A percentile compares a stretch with the other conserved stretches of the same genome.
These are phyloP conservation scores for Fistulifera pelliculosa DNA, from an alignment of 108 stramenopile genomes.

Conservation along the genomic window DNA sequence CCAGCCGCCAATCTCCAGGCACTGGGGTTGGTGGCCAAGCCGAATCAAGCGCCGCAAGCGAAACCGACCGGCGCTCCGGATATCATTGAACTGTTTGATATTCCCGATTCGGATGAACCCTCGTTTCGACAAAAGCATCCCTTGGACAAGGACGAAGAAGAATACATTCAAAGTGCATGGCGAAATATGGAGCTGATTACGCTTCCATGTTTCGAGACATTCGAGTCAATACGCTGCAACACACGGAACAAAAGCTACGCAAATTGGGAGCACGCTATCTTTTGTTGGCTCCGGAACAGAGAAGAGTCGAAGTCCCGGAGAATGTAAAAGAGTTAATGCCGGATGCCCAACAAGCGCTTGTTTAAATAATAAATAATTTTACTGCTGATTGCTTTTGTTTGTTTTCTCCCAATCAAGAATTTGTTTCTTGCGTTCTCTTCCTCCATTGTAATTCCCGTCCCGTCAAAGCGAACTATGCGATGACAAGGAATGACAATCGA, in stretches of 20 bases:
- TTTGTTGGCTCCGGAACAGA: slow-evolving; percentile 44
- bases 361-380: no score
- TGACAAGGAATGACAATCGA: slow-evolving; percentile 7
- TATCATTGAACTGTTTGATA: slow-evolving; percentile 70
- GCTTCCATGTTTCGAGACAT: slow-evolving; percentile 60
- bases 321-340: slow-evolving; percentile 29
- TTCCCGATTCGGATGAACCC: slow-evolving; percentile 63
- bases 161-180: slow-evolving; percentile 62
- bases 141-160: slow-evolving; percentile 56
- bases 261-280: slow-evolving; percentile 68
- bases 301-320: slow-evolving; percentile 51
- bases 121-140: slow-evolving; percentile 27
- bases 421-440: slow-evolving; percentile 7
- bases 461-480: neutral
- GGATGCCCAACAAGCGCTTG: neutral
- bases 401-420: slow-evolving; percentile 2
- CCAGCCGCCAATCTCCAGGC: slow-evolving; percentile 47
- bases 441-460: slow-evolving; percentile 5
- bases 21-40: slow-evolving; percentile 47
- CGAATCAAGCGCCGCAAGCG: slow-evolving; percentile 25
- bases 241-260: slow-evolving; percentile 56
- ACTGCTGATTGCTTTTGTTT: no score
- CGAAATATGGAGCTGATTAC: slow-evolving; percentile 68
- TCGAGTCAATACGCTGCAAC: slow-evolving; percentile 72
- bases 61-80: slow-evolving; percentile 14